Percentiles rank a stretch among this genome's conserved stretches.
These are phyloP conservation scores for Leccinellum albellum DNA, from an alignment of 768 basidiomycete species.

Conservation along the genomic window DNA sequence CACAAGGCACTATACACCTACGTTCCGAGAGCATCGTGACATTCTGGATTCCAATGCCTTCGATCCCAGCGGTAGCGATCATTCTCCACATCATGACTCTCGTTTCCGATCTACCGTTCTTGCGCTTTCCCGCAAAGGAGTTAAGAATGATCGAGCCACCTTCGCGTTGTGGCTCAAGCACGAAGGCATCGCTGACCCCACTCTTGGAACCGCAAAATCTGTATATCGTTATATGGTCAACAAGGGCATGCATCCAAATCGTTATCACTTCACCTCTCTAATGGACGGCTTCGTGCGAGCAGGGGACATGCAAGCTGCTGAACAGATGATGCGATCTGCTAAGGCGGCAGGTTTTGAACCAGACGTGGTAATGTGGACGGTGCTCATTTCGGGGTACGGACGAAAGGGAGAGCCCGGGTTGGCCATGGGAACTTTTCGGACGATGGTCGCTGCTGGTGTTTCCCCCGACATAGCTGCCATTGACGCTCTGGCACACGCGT, in stretches of 20 bases:
- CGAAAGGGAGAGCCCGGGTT: conserved; percentile 51
- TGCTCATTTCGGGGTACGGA: conserved; percentile 69
- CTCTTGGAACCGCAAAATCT: conserved; percentile 48
- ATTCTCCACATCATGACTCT: conserved; percentile 27
- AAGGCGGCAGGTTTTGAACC: conserved; percentile 47
- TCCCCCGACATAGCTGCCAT: conserved; percentile 68
- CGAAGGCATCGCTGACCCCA: conserved; percentile 50
- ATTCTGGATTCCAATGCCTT: conserved; percentile 32
- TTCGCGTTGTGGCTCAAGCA: conserved; percentile 61
- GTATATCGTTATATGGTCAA: conserved; percentile 58
- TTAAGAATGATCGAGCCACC: conserved; percentile 55
- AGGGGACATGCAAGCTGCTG: conserved; percentile 59
- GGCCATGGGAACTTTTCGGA: conserved; percentile 53
- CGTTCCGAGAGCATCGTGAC: conserved; percentile 3
- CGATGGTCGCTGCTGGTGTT: conserved; percentile 60
- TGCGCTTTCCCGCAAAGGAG: conserved; percentile 43
- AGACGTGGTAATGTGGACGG: conserved; percentile 70
- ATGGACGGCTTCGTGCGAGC: conserved; percentile 66
- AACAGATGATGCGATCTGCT: conserved; percentile 52
- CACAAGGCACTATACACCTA: conserved; percentile 19
- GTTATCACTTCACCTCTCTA: conserved; percentile 69
- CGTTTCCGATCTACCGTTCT: conserved; percentile 41
- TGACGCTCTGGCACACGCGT: conserved; percentile 68
- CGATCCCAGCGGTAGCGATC: conserved; percentile 48
- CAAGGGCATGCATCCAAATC: conserved; percentile 67